Base-by-base conservation (phyloP, 2,329 filamentous ascomycete species). In the Botrytis paeoniae region DNA sequence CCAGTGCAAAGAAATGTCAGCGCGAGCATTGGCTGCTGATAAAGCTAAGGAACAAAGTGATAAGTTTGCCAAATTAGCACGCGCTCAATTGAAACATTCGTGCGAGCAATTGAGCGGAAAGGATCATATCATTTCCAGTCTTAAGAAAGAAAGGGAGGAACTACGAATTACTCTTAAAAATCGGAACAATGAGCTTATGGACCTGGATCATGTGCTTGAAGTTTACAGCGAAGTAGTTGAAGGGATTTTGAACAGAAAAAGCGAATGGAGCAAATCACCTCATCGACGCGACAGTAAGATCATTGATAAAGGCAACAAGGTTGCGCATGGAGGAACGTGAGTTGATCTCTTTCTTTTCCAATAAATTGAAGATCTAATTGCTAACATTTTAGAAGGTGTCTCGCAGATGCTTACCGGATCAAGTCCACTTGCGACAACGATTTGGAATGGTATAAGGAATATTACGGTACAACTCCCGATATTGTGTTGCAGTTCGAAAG, bases 301-400 rank as follows among this genome's bases (percentile, higher is more conserved):
- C 29, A 65, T 65, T 7, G 22, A 25, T 2, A 45, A 35, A 14
- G 41, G 62, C n/a, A 45, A 65, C 22, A 45, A 25, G 20, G 32
- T 65, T 65, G 62, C 62, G 6, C 62, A 48, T 65, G 62, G 62
- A 35, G 62, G 62, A 48, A 65, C 41, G 62, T 48, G 22, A 48
- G 62, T 48, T 35, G 35, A 16, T 48, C 29, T 18, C 8, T 25
- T 65, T 12, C 51, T 16, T 25, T 16, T 9, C 20, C 9, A 25
- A 35, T 35, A n/a, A 5, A 0, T 7, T 5, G 29, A 35, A 35
- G 5, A 25, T 25, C 22, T 25, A 7, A 35, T 32, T 65, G 18
- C 62, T 48, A 29, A 65, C 20, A 25, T 32, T 14, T 35, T 35
- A 5, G 14, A 32, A 65, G 62, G 10, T 65, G 62, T 16, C 62